Evolutionary conservation across 164 flowering plant genomes (phyloP).

Genomic region (Magnolia officinalis): DNA sequence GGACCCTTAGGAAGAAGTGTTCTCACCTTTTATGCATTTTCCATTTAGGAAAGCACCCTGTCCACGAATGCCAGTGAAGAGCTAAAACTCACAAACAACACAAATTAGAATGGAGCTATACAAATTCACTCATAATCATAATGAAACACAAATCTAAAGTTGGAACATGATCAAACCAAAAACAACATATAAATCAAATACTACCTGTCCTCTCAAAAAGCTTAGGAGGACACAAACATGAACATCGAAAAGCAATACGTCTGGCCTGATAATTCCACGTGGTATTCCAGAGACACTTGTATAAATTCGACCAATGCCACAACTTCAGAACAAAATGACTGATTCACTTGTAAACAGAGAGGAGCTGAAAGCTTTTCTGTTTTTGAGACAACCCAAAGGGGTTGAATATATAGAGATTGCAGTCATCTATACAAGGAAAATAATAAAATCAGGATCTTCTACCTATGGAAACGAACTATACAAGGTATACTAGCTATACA

Average conservation of each 20-base stretch:
- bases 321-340: too few relatives aligned
- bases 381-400: too few relatives aligned
- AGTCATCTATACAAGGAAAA: too few relatives aligned
- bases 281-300: too few relatives aligned
- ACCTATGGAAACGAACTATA: too few relatives aligned
- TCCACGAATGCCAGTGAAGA: conserved; percentile 81
- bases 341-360: too few relatives aligned
- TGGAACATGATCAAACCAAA: neutral
- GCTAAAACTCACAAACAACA: conserved; percentile 40
- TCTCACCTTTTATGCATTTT: conserved; percentile 70
- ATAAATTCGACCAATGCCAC: too few relatives aligned
- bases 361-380: too few relatives aligned
- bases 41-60: conserved; percentile 93
- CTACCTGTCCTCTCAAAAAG: neutral
- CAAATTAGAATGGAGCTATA: neutral
- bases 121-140: neutral
- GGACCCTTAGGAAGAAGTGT: neutral
- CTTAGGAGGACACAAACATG: neutral
- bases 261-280: neutral
- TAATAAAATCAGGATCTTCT: too few relatives aligned
- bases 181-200: neutral
- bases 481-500: too few relatives aligned
- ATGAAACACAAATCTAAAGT: neutral
- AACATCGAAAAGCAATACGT: neutral
- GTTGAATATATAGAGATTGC: too few relatives aligned